Percentiles rank a stretch among this genome's conserved stretches.
Evolutionary conservation across 805 yeast genomes (phyloP).

Genomic region (Wickerhamia fluorescens): DNA sequence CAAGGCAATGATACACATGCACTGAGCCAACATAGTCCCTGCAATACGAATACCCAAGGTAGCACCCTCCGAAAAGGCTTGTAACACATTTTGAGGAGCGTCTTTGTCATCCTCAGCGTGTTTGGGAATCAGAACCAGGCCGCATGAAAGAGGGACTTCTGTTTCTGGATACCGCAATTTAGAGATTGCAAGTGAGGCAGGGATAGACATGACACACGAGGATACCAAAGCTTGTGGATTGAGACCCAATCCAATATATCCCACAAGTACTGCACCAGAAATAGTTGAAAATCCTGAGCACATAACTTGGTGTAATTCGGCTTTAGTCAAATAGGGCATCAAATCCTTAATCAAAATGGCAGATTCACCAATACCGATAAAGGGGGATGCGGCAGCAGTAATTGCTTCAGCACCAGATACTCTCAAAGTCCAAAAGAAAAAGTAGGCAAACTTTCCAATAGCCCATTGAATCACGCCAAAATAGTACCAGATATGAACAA

Average conservation of each 20-base stretch:
- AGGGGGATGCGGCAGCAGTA: constrained; percentile 62
- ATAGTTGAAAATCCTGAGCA: constrained; percentile 59
- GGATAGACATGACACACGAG: constrained; percentile 66
- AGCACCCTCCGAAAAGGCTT: constrained; percentile 55
- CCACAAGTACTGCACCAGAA: constrained; percentile 56
- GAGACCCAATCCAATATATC: constrained; percentile 57
- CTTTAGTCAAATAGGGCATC: constrained; percentile 50
- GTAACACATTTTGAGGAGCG: constrained; percentile 43
- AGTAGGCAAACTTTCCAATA: constrained; percentile 47
- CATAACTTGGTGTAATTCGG: constrained; percentile 59
- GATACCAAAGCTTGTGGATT: constrained; percentile 56
- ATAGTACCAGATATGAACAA: constrained; percentile 54
- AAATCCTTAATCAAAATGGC: constrained; percentile 56
- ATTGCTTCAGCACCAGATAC: constrained; percentile 61
- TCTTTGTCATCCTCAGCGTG: constrained; percentile 22
- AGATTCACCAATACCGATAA: constrained; percentile 60
- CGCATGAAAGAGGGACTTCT: constrained; percentile 46
- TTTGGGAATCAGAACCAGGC: constrained; percentile 41
- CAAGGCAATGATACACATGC: constrained; percentile 54
- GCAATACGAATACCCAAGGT: constrained; percentile 52
- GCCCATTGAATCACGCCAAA: constrained; percentile 56
- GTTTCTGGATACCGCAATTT: constrained; percentile 55
- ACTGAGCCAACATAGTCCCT: constrained; percentile 48
- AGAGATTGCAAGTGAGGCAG: constrained; percentile 55
- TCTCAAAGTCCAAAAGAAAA: constrained; percentile 54